Percentiles rank a stretch among this genome's conserved stretches.
Conservation (phyloP, 352 stramenopile genomes). For the Globisporangium cylindrosporum region DNA sequence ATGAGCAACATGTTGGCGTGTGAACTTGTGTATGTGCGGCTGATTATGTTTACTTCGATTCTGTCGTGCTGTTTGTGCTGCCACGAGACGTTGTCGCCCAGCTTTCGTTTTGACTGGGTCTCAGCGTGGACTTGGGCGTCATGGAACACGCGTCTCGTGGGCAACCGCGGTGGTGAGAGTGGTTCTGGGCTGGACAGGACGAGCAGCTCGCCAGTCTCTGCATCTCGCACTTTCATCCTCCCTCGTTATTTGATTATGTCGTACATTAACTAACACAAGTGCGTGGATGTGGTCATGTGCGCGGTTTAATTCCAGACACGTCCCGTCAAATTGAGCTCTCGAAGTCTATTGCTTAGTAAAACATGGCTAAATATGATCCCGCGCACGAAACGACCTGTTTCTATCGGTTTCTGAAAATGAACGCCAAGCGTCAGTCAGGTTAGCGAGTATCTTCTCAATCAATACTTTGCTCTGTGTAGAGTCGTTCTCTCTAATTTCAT, state of each 20-base stretch:
- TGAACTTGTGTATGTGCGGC: background rate
- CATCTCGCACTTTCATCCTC: constrained; percentile 43
- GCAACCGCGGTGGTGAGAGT: background rate
- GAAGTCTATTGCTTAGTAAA: background rate
- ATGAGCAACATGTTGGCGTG: background rate
- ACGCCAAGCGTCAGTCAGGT: background rate
- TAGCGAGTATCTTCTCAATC: background rate
- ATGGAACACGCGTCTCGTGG: background rate
- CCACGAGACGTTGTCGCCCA: constrained; percentile 56
- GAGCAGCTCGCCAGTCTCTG: constrained; percentile 61
- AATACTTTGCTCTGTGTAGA: background rate
- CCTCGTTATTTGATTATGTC: background rate
- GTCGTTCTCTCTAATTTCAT: background rate
- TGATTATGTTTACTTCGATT: constrained; percentile 35
- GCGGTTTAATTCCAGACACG: background rate
- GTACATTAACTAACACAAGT: background rate
- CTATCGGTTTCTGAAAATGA: background rate
- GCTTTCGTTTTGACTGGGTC: constrained; percentile 50
- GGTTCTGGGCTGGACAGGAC: constrained; percentile 20
- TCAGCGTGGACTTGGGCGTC: constrained; percentile 31
- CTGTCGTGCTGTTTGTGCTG: constrained; percentile 37
- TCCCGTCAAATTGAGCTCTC: background rate
- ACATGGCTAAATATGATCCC: background rate
- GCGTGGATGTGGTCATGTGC: background rate
- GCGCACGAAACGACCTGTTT: background rate